Percentiles rank a stretch among this genome's conserved stretches.
Evolutionary conservation across 495 filamentous ascomycete genomes (phyloP).

Genomic region (Aspergillus steynii): DNA sequence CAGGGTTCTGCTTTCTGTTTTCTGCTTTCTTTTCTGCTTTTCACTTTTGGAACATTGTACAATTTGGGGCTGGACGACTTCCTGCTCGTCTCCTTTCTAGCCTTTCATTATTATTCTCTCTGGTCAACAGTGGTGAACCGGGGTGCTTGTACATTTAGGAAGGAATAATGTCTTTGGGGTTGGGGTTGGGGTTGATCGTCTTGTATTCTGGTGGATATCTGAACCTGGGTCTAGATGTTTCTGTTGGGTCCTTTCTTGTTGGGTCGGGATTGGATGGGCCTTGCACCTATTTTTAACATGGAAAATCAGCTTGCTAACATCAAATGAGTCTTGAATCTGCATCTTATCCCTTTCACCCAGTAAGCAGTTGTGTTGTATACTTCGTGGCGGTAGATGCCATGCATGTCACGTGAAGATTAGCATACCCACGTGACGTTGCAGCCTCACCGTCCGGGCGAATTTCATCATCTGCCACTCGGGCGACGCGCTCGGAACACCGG

Average conservation of each 20-base stretch:
- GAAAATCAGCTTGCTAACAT: no score
- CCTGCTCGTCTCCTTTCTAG: background rate
- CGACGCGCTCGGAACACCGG: background rate
- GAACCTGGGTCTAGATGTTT: background rate
- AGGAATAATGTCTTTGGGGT: background rate
- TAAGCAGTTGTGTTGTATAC: no score
- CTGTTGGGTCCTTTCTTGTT: background rate
- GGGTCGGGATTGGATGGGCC: background rate
- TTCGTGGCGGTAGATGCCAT: background rate
- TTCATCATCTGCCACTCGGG: background rate
- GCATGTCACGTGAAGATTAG: background rate
- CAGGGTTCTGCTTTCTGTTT: constrained; percentile 4
- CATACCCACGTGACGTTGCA: background rate
- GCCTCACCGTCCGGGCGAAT: constrained; percentile 1
- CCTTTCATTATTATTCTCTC: background rate
- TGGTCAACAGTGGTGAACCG: background rate
- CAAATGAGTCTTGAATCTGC: no score
- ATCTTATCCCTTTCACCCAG: no score
- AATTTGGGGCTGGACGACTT: background rate
- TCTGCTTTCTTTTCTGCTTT: background rate
- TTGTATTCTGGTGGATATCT: background rate
- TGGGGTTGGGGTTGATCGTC: background rate
- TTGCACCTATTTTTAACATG: background rate
- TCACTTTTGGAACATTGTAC: background rate
- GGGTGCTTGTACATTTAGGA: background rate